These are phyloP conservation scores for Volvox reticuliferus DNA, from an alignment of 139 green algal genomes.

Conservation along the genomic window DNA sequence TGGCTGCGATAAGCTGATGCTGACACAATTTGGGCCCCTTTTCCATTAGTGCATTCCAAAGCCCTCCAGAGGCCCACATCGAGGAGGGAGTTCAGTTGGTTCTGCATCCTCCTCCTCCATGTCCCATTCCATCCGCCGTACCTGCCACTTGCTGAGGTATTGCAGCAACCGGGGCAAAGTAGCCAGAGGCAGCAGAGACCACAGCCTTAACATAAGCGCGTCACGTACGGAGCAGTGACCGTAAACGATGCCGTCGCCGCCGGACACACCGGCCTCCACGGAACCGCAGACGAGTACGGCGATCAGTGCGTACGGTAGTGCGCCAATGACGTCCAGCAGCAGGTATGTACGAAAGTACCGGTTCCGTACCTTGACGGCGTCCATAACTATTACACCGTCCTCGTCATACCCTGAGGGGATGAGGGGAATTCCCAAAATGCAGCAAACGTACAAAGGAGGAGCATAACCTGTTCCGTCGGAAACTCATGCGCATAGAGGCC, in stretches of 20 bases:
- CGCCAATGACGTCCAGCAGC: slow-evolving; percentile 46
- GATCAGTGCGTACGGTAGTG: slow-evolving; percentile 50
- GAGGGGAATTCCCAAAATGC: no score
- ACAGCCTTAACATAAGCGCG: slow-evolving; percentile 26
- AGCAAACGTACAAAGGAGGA: no score
- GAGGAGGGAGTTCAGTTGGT: no score
- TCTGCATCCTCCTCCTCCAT: no score
- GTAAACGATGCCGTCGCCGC: background rate
- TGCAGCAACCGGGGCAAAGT: slow-evolving; percentile 35
- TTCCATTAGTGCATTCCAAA: no score
- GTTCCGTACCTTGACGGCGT: background rate
- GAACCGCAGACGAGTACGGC: slow-evolving; percentile 7
- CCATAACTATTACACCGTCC: slow-evolving; percentile 53
- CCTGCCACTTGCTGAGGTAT: slow-evolving; percentile 55
- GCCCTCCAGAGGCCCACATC: no score
- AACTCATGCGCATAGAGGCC: no score
- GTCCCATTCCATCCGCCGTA: background rate
- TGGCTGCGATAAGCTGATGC: no score
- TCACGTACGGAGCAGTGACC: background rate
- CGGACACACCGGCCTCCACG: background rate
- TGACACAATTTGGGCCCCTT: no score
- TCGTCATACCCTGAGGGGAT: slow-evolving; percentile 47
- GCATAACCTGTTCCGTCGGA: no score
- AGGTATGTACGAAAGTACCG: slow-evolving; percentile 41
- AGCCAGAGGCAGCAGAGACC: slow-evolving; percentile 13